phyloP scores from a whole-genome alignment of 2,329 filamentous ascomycete genomes.

The Colletotrichum eleusines region DNA sequence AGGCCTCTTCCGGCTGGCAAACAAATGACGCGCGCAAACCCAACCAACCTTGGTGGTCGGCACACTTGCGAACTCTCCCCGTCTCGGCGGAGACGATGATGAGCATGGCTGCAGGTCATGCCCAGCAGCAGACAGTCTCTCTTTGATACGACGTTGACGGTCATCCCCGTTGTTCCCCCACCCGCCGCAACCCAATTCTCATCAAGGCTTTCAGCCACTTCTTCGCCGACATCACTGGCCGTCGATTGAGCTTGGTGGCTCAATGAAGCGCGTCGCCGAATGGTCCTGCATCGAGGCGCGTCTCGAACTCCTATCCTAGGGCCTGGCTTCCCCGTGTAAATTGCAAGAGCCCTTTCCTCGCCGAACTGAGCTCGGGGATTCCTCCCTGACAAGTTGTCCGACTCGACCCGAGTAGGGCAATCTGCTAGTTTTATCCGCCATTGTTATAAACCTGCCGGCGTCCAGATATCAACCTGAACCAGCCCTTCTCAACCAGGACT shows the following conservation, averaged over 20 bases:
- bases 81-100: not conserved
- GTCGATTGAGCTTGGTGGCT: not conserved
- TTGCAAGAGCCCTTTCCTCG: not conserved
- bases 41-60: constrained; percentile 4
- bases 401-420: not conserved
- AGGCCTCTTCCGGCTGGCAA: constrained; percentile 4
- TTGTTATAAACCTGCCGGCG: not conserved
- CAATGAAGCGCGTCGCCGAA: not conserved
- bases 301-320: not conserved
- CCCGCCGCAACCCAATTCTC: constrained; percentile 8
- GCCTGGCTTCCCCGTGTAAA: not conserved
- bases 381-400: not conserved
- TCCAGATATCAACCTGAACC: constrained; percentile 1
- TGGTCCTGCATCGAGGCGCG: constrained; percentile 6
- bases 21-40: constrained; percentile 1
- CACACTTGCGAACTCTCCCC: not conserved
- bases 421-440: not conserved
- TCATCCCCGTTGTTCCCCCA: not conserved
- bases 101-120: constrained; percentile 32
- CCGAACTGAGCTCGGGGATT: not conserved
- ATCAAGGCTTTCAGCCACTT: not conserved
- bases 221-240: not conserved
- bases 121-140: not conserved
- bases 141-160: constrained; percentile 3
- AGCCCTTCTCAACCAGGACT: not conserved